Evolutionary conservation across 352 stramenopile species (phyloP), one percentile per base, ranked within the genome.

Genomic region (Pythium coloratum): DNA sequence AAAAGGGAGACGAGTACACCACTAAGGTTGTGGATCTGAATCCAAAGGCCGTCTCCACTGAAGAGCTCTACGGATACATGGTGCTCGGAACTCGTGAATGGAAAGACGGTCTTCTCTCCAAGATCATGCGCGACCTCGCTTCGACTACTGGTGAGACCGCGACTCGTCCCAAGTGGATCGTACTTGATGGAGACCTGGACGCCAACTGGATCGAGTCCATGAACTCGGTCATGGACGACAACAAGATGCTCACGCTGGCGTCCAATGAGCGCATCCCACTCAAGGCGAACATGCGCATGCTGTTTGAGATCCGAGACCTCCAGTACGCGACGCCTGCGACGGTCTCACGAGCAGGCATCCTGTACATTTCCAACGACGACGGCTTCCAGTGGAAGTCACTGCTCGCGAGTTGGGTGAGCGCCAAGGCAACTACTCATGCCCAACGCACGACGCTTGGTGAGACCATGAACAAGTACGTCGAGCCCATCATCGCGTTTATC

Each of bases 31-130:
- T 92, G 26, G 95, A 98, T 69, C 66, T 99, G 16, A 98, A 98
- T 66, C 96, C 96, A 10, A 99, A 99, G 72, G 91, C 96, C 0
- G 92, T 99, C 16, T 97, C 93, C n/a, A 97, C 92, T 1, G 91
- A 98, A 67, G 95, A 98, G 70, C 71, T 99, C n/a, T 99, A 98
- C 62, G 96, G 96, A 1, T 98, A 92, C 72, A 98, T 99, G 80
- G 84, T 91, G 13, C 90, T 98, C 12, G 90, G 88, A 10, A 98
- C 95, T 24, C 78, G 92, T 20, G 96, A 99, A 57, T 99, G 96
- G 96, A 97, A 97, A 67, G 96, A 99, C 76, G 96, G 96, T 5
- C 59, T 99, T 6, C 70, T 99, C 9, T 97, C 90, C 0, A 98
- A 98, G 71, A 71, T 98, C 32, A 97, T 99, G 94, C 80, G 96